phyloP scores from a whole-genome alignment of 805 yeast genomes.

The Saccharomycopsis olivae region DNA sequence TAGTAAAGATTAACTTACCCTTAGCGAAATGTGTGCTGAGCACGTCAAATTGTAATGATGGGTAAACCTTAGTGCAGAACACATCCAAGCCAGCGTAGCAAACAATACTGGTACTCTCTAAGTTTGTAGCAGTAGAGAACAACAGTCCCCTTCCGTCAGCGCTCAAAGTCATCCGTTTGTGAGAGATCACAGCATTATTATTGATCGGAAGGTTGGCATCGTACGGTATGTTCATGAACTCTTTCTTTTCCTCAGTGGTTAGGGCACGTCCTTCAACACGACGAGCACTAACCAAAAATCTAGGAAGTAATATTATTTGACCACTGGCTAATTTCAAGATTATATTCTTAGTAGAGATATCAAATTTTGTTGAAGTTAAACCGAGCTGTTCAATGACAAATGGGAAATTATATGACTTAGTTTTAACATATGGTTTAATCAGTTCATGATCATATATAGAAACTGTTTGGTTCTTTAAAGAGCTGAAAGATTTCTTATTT shows the following conservation, averaged over 20 bases:
- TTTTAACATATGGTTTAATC: conserved; percentile 34
- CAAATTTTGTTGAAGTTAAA: conserved; percentile 49
- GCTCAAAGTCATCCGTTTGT: conserved; percentile 33
- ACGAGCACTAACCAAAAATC: conserved; percentile 39
- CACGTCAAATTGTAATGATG: conserved; percentile 77
- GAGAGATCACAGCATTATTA: conserved; percentile 41
- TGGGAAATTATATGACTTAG: conserved; percentile 55
- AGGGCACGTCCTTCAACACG: conserved; percentile 48
- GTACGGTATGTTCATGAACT: conserved; percentile 52
- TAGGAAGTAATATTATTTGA: conserved; percentile 61
- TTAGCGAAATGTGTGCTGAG: conserved; percentile 61
- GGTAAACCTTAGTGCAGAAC: conserved; percentile 68
- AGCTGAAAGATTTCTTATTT: conserved; percentile 28
- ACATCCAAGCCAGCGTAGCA: conserved; percentile 59
- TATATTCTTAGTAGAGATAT: conserved; percentile 59
- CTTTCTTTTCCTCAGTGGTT: conserved; percentile 41
- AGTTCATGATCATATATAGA: neutral
- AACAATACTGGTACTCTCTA: conserved; percentile 75
- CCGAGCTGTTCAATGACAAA: conserved; percentile 42
- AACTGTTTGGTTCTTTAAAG: conserved; percentile 13
- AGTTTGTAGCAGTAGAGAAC: conserved; percentile 45
- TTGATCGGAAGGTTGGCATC: conserved; percentile 45
- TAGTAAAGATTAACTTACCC: conserved; percentile 48
- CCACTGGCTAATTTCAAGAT: conserved; percentile 50
- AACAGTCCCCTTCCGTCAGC: conserved; percentile 23